Conservation (phyloP, 2,329 filamentous ascomycete species). For the Neofusicoccum parvum region DNA sequence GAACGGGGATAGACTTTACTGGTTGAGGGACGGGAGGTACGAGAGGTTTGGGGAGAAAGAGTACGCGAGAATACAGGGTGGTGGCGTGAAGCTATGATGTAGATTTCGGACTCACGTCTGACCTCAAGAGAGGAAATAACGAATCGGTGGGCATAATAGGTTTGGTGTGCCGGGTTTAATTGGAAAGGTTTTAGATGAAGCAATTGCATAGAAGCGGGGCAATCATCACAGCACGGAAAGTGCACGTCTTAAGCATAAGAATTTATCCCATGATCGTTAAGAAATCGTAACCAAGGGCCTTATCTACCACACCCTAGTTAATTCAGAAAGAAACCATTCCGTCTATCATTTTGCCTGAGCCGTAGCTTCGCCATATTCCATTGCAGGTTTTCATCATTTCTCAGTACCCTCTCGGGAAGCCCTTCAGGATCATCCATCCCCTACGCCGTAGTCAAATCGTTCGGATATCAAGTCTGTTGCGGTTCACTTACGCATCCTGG, state of each 20-base stretch:
- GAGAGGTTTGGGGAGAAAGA: constrained; percentile 8
- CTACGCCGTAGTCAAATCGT: constrained; percentile 14
- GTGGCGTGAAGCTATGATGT: constrained; percentile 16
- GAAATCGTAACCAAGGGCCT: constrained; percentile 3
- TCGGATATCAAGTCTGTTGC: constrained; percentile 7
- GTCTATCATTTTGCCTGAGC: constrained; percentile 13
- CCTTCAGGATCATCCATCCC: not conserved
- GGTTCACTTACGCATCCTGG: constrained; percentile 42
- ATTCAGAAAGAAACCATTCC: constrained; percentile 9
- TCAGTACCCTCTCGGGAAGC: not conserved
- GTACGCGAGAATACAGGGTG: constrained; percentile 5
- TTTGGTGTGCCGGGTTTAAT: not conserved
- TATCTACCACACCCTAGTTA: not conserved
- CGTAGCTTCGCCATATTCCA: constrained; percentile 3
- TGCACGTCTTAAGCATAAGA: not conserved
- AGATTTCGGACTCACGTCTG: not conserved
- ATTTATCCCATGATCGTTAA: not conserved
- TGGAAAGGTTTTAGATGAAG: not conserved
- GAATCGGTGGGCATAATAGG: not conserved
- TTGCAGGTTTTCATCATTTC: constrained; percentile 3
- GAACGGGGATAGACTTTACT: constrained; percentile 29
- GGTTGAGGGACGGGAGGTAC: constrained; percentile 15
- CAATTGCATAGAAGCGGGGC: not conserved
- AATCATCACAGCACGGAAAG: not conserved
- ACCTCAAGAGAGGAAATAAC: not conserved